A percentile compares a stretch with the other conserved stretches of the same genome.
Evolutionary conservation across 176 grass and related monocot species (phyloP).

Genomic region (Avena insularis): DNA sequence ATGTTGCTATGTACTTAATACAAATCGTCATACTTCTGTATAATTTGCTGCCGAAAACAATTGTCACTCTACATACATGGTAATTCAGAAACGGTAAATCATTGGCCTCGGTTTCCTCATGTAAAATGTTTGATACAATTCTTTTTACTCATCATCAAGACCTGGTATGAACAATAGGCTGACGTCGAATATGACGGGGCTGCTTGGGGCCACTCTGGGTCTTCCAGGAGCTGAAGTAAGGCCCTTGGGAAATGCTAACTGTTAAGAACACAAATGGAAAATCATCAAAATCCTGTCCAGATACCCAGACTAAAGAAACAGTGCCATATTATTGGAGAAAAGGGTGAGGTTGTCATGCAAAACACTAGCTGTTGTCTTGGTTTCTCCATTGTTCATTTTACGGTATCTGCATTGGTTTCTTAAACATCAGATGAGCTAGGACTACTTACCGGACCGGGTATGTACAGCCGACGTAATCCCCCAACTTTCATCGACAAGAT

Average conservation of each 20-base stretch:
- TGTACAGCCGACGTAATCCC: conserved; percentile 85
- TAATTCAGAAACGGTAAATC: background rate
- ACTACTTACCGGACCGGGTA: conserved; percentile 80
- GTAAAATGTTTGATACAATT: background rate
- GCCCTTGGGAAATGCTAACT: conserved; percentile 87
- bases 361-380: background rate
- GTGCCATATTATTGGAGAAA: background rate
- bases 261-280: conserved; percentile 28
- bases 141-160: conserved; percentile 80
- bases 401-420: background rate
- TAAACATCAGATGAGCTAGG: background rate
- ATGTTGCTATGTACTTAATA: conserved; percentile 9
- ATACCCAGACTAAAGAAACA: background rate
- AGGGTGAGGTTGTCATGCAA: too few species aligned
- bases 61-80: conserved; percentile 35
- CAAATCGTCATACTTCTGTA: background rate
- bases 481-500: conserved; percentile 92
- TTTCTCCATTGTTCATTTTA: background rate
- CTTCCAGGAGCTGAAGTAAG: conserved; percentile 89
- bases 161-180: conserved; percentile 83
- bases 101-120: conserved; percentile 12
- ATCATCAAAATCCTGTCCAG: conserved; percentile 27
- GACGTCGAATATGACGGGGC: conserved; percentile 89
- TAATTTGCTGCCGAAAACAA: conserved; percentile 37
- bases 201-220: conserved; percentile 87